A percentile compares a stretch with the other conserved stretches of the same genome.
phyloP scores from a whole-genome alignment of 805 yeast genomes.

The Metschnikowia gelsemii region DNA sequence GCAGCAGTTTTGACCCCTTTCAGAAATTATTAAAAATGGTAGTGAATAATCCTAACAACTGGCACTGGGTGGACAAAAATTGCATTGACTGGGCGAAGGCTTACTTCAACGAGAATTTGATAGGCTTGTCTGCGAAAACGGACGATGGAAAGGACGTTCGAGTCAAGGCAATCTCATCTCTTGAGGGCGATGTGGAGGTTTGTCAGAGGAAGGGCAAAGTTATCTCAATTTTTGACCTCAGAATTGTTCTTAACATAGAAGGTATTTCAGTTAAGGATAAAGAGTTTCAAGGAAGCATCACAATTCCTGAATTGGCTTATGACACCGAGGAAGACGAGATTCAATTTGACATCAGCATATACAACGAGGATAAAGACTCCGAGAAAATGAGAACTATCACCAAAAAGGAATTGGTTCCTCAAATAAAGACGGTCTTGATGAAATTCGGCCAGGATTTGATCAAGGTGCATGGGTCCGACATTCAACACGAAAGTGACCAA shows the following conservation, averaged over 20 bases:
- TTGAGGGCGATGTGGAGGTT: constrained; percentile 97
- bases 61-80: constrained; percentile 99
- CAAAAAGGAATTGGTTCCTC: constrained; percentile 59
- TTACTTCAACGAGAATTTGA: constrained; percentile 65
- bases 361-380: constrained; percentile 47
- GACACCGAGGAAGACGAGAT: constrained; percentile 84
- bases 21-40: constrained; percentile 63
- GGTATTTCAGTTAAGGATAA: constrained; percentile 37
- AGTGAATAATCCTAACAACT: constrained; percentile 93
- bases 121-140: constrained; percentile 43
- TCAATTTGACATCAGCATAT: constrained; percentile 75
- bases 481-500: constrained; percentile 64
- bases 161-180: constrained; percentile 49
- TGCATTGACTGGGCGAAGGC: constrained; percentile 87
- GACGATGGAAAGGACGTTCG: constrained; percentile 30
- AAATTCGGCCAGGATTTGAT: constrained; percentile 80
- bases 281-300: constrained; percentile 66
- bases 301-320: constrained; percentile 90
- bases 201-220: constrained; percentile 97
- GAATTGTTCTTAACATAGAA: constrained; percentile 56
- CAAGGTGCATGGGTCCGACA: constrained; percentile 73
- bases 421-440: constrained; percentile 58
- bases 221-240: constrained; percentile 83
- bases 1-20: too few relatives aligned
- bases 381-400: constrained; percentile 54